Evolutionary conservation across 2,329 filamentous ascomycete genomes (phyloP).

Genomic region (Botrytis pseudocinerea): DNA sequence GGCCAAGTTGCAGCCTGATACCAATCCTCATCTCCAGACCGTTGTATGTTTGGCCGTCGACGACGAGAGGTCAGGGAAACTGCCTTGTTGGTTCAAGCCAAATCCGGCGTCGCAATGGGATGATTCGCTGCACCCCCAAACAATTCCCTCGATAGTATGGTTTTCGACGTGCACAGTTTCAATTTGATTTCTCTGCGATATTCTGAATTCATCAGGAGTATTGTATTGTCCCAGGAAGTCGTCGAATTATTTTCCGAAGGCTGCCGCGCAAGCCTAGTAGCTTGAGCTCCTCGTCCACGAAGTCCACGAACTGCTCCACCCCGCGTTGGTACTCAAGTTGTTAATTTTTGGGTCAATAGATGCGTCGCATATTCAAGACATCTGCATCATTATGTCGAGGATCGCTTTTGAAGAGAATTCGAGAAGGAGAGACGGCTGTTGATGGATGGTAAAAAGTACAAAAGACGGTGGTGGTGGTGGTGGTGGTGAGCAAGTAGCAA

Average conservation of each 20-base stretch:
- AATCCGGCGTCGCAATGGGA: slow-evolving; percentile 7
- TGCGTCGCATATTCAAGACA: slow-evolving; percentile 12
- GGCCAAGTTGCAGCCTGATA: slow-evolving; percentile 82
- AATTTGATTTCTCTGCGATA: background rate
- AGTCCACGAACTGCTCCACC: background rate
- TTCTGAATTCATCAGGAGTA: slow-evolving; percentile 2
- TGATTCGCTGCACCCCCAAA: background rate
- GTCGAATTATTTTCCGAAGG: background rate
- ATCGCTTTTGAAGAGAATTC: background rate
- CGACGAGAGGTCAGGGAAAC: background rate
- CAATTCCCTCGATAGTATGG: slow-evolving; percentile 2
- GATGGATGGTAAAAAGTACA: background rate
- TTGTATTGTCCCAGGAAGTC: background rate
- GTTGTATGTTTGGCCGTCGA: background rate
- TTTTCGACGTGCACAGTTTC: background rate
- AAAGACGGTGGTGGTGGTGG: background rate
- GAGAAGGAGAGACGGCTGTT: background rate
- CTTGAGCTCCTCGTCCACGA: background rate
- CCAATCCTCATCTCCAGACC: slow-evolving; percentile 69
- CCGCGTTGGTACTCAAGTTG: background rate
- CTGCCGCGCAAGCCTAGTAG: slow-evolving; percentile 3
- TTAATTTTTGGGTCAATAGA: background rate
- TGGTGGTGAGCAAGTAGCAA: background rate
- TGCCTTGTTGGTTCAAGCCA: slow-evolving; percentile 10
- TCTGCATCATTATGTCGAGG: background rate